Evolutionary conservation across 2,329 filamentous ascomycete genomes (phyloP), one percentile per base, ranked within the genome.

Genomic region (Nigrospora oryzae): DNA sequence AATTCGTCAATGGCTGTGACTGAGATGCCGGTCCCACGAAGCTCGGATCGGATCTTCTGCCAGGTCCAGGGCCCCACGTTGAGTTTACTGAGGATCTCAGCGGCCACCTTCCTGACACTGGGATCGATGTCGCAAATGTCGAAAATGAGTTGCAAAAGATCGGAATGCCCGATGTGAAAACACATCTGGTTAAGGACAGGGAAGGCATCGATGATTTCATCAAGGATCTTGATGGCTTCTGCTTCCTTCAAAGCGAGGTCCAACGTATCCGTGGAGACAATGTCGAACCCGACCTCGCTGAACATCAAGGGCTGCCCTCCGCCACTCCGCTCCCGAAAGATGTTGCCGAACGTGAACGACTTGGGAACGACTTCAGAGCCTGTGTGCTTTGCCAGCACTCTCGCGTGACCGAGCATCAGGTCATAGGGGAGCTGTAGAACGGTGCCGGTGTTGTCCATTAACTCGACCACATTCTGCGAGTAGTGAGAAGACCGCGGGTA

Each of bases 231-330:
- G 53, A 98, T 79, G 1, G 89, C 84, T 63, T 97, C 91, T 0
- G 91, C 91, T 63, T 98, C 93, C 57, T 95, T 94, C 45, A 96
- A 64, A 1, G 89, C 84, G 38, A 95, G 70, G 56, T 97, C 89
- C 5, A 89, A 66, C 1, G 84, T 84, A 53, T 90, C 83, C 38
- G 80, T 77, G 1, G 89, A 91, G n/a, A 95, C 77, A 48, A 98
- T 89, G 64, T 98, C 93, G 61, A 97, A 98, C 61, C 97, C 90
- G 3, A 94, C 90, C 60, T 97, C 93, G 11, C 87, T 85, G 60
- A 88, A 85, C 56, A 84, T 85, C 46, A 77, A 76, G 7, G 93
- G 93, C 53, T 95, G 86, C 2, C 88, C 86, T 8, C 88, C 89
- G 45, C 82, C 83, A 40, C 81, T 73, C 38, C 78, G 82, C 51